These are phyloP conservation scores for Lipomyces anomalus DNA, from an alignment of 805 yeast species.

Conservation along the genomic window DNA sequence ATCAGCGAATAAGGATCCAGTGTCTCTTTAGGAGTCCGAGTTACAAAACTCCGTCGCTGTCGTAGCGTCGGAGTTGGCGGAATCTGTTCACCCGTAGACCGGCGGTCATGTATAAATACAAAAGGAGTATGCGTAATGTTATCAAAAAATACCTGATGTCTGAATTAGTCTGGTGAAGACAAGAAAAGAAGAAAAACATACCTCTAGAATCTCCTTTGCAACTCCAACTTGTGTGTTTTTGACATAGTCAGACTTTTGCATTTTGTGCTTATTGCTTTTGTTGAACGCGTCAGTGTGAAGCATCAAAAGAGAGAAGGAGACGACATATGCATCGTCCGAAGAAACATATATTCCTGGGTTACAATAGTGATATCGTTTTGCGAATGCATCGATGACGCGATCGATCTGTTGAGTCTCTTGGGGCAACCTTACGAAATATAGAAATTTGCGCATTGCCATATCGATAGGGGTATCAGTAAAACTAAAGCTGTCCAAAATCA, in stretches of 20 bases:
- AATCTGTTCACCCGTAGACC: slow-evolving; percentile 14
- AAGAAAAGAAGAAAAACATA: slow-evolving; percentile 36
- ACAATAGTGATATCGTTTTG: slow-evolving; percentile 45
- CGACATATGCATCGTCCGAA: slow-evolving; percentile 53
- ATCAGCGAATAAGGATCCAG: slow-evolving; percentile 37
- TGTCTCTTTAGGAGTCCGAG: slow-evolving; percentile 27
- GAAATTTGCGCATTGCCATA: slow-evolving; percentile 50
- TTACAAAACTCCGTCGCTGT: slow-evolving; percentile 37
- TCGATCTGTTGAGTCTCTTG: slow-evolving; percentile 74
- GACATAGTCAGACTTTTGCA: slow-evolving; percentile 59
- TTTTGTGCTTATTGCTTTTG: slow-evolving; percentile 58
- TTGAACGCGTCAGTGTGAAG: slow-evolving; percentile 72
- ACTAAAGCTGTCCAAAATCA: slow-evolving; percentile 39
- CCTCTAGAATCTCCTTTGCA: slow-evolving; percentile 35
- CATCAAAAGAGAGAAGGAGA: slow-evolving; percentile 61
- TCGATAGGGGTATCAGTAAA: slow-evolving; percentile 57
- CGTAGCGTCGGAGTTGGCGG: slow-evolving; percentile 12
- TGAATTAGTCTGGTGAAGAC: slow-evolving; percentile 19
- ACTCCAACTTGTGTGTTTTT: slow-evolving; percentile 38
- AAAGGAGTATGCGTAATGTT: slow-evolving; percentile 60
- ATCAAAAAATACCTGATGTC: slow-evolving; percentile 54
- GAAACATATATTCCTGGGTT: slow-evolving; percentile 36
- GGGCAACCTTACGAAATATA: slow-evolving; percentile 57
- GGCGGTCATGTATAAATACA: slow-evolving; percentile 39
- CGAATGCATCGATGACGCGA: slow-evolving; percentile 54